Conservation (phyloP, 805 yeast species). For the Wickerhamiella brachini region DNA sequence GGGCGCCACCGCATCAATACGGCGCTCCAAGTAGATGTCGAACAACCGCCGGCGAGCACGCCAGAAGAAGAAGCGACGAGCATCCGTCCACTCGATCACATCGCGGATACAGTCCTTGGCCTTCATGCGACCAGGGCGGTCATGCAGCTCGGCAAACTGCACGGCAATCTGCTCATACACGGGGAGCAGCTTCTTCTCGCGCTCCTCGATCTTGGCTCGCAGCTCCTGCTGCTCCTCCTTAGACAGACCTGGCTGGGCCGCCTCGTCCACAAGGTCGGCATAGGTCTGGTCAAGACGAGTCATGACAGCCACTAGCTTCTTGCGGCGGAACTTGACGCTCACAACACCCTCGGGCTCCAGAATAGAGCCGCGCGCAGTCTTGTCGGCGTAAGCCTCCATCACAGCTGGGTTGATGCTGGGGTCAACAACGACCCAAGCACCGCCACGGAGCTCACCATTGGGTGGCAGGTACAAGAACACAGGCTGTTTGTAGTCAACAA, state of each 20-base stretch:
- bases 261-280: slow-evolving; percentile 43
- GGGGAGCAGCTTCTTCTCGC: slow-evolving; percentile 73
- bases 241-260: slow-evolving; percentile 35
- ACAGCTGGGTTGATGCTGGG: slow-evolving; percentile 92
- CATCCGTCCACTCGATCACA: slow-evolving; percentile 70
- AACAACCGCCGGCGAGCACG: slow-evolving; percentile 89
- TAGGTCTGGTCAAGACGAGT: slow-evolving; percentile 71
- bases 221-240: slow-evolving; percentile 55
- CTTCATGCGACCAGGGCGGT: slow-evolving; percentile 93
- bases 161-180: slow-evolving; percentile 83
- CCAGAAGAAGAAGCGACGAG: slow-evolving; percentile 98
- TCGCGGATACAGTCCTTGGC: slow-evolving; percentile 84
- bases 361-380: slow-evolving; percentile 92
- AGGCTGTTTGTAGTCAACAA: slow-evolving; percentile 92
- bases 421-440: slow-evolving; percentile 99
- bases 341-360: slow-evolving; percentile 99
- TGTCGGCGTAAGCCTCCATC: slow-evolving; percentile 99
- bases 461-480: slow-evolving; percentile 96
- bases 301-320: slow-evolving; percentile 83
- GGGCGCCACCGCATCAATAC: slow-evolving; percentile 3
- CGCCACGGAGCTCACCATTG: slow-evolving; percentile 97
- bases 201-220: slow-evolving; percentile 51
- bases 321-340: slow-evolving; percentile 93
- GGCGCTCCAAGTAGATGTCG: slow-evolving; percentile 61
- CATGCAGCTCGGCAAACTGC: slow-evolving; percentile 96